Evolutionary conservation across 352 stramenopile genomes (phyloP), one percentile per base, ranked within the genome.

Genomic region (Aphanomyces astaci): DNA sequence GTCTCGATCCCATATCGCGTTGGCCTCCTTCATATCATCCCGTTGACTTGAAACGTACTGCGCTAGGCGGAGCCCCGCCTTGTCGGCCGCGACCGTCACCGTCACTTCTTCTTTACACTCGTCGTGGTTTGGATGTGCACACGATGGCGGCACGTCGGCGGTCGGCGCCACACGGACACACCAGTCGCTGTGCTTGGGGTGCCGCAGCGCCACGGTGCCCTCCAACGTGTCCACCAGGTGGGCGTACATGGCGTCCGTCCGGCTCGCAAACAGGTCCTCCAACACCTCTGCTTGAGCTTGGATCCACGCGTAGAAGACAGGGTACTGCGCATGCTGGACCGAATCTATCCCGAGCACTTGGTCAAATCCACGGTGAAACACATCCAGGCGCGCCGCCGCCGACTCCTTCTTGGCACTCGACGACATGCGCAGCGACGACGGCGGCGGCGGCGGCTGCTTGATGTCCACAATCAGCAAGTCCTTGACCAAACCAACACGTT

Each of bases 321-420:
- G 62, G n/a, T 30, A 68, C 43, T 45, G 39, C 5, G 24, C 13
- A 22, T 51, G 25, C 7, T 51, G 19, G 22, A 48, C 63, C 1
- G 73, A 64, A 9, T 77, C 63, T 10, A 88, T 75, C 60, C 84
- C 76, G 0, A 91, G 62, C 25, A 93, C 55, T 4, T 75, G 76
- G 59, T 93, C 84, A 32, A 93, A 90, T 0, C 84, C 84, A 13
- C 77, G 79, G 46, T 90, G 82, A 60, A 82, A 93, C 1, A 93
- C 75, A 63, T 93, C 82, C 54, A 93, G 72, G n/a, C n/a, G n/a
- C n/a, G n/a, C n/a, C n/a, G n/a, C n/a, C n/a, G n/a, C n/a, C 17
- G 73, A 69, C 46, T 90, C 83, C 66, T 89, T 91, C 53, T 90
- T 88, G n/a, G 75, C 80, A 1, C 79, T 75, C 5, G 82, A 81